Conservation (phyloP, 139 green algal genomes). For the Haematococcus sp. region DNA sequence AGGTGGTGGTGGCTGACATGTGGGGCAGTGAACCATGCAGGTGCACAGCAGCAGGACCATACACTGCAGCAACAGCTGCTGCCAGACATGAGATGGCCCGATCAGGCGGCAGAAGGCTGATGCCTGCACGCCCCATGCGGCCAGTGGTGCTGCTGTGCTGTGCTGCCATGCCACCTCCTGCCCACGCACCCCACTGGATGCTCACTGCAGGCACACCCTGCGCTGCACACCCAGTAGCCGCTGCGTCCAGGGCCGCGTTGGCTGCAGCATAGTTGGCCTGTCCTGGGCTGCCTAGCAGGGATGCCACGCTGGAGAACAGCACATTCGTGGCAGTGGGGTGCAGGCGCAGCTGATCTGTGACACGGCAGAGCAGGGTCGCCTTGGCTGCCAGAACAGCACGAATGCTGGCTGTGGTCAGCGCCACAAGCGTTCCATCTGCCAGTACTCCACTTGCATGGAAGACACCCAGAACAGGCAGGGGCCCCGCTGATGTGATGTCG, state of each 20-base stretch:
- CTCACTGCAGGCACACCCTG: slow-evolving; percentile 19
- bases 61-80: background rate
- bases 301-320: slow-evolving; percentile 79
- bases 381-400: slow-evolving; percentile 55
- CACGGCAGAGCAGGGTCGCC: slow-evolving; percentile 7
- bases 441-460: slow-evolving; percentile 50
- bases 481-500: background rate
- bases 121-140: slow-evolving; percentile 10
- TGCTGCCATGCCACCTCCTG: slow-evolving; percentile 24
- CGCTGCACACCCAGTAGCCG: background rate
- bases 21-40: too few relatives aligned
- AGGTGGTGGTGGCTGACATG: too few relatives aligned
- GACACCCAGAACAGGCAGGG: slow-evolving; percentile 29
- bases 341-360: background rate
- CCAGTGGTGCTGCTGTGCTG: slow-evolving; percentile 8
- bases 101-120: background rate
- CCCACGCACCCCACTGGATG: slow-evolving; percentile 27
- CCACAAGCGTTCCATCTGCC: slow-evolving; percentile 31
- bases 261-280: slow-evolving; percentile 80
- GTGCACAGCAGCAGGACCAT: too few relatives aligned
- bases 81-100: background rate
- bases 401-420: background rate
- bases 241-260: slow-evolving; percentile 67
- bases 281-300: slow-evolving; percentile 75
- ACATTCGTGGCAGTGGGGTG: slow-evolving; percentile 33